Evolutionary conservation across 202 grass and related monocot genomes (phyloP).

Genomic region (Dendrocalamus latiflorus): DNA sequence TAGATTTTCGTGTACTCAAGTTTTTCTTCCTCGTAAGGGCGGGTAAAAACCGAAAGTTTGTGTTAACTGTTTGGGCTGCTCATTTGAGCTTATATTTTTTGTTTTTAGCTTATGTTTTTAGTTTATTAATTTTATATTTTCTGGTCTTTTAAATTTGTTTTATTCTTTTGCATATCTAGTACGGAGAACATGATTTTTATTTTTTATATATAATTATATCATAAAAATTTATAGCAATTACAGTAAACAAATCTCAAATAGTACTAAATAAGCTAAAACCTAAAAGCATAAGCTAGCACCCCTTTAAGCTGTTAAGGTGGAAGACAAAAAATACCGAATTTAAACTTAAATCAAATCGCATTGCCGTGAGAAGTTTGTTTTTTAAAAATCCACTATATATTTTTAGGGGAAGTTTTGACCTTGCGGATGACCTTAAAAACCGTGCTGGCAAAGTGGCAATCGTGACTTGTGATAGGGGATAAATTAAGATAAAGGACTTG

Average conservation of each 20-base stretch:
- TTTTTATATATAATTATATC: too few species aligned
- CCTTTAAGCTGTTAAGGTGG: neutral
- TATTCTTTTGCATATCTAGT: too few species aligned
- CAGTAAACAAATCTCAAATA: too few species aligned
- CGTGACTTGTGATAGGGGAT: neutral
- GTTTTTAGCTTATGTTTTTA: too few species aligned
- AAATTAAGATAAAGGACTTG: neutral
- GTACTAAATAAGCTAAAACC: too few species aligned
- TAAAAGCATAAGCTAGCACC: too few species aligned
- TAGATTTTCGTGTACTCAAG: neutral
- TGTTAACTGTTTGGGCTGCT: too few species aligned
- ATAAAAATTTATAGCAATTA: too few species aligned
- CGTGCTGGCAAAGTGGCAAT: neutral
- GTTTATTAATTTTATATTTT: too few species aligned
- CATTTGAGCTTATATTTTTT: too few species aligned
- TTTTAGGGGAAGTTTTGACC: neutral
- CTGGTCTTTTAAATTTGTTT: too few species aligned
- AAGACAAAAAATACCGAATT: neutral
- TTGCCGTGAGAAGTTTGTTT: neutral
- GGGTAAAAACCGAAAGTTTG: neutral
- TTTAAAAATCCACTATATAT: neutral
- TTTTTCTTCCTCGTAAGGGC: neutral
- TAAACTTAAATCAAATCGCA: neutral
- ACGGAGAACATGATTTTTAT: too few species aligned
- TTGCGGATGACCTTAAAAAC: neutral